Base-by-base conservation (phyloP, 306 rosid species). In the Spatholobus suberectus region DNA sequence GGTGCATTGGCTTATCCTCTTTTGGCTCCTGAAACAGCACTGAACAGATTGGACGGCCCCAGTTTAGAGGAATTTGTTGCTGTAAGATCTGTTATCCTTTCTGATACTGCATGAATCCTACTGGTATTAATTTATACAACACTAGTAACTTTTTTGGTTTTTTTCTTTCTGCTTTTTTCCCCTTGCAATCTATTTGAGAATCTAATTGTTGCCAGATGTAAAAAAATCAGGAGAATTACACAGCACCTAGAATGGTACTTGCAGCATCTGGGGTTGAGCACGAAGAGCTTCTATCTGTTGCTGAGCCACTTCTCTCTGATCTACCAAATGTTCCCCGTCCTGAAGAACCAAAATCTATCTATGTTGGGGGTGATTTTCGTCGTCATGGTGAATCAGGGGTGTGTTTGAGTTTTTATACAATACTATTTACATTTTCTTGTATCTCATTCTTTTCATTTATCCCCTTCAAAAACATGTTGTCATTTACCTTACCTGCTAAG, bases 1-100 rank as follows among this genome's bases (percentile, higher is more conserved):
- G 99, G 99, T 77, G 97, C 97, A 76, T 87, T 96, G 89, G 94
- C 93, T 71, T 88, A 89, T 91, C 98, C 99, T 86, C 99, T 94
- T 86, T 73, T 96, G 90, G 99, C 95, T 85, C 87, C 95, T 12
- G 95, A 94, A 90, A 61, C 87, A 29, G 88, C 97, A 61, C 68
- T 94, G 47, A 72, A 86, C 87, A 87, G 92, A 91, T 82, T 96
- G 81, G 89, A 92, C 76, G 88, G 94, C 58, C 68, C 85, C 77
- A 59, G 83, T 86, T 86, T 96, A 75, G 97, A 94, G 91, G 86
- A 88, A 43, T 96, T 94, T 81, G 91, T 94, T 78, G 84, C 92
- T 75, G 99, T 96, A 90, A 90, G 98, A 83, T 85, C 85, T 67
- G 23, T 40, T 74, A 70, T 73, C 85, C 78, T 84, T 85, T 81